A percentile compares a stretch with the other conserved stretches of the same genome.
phyloP scores from a whole-genome alignment of 257 asterid genomes.

The Solanum etuberosum region DNA sequence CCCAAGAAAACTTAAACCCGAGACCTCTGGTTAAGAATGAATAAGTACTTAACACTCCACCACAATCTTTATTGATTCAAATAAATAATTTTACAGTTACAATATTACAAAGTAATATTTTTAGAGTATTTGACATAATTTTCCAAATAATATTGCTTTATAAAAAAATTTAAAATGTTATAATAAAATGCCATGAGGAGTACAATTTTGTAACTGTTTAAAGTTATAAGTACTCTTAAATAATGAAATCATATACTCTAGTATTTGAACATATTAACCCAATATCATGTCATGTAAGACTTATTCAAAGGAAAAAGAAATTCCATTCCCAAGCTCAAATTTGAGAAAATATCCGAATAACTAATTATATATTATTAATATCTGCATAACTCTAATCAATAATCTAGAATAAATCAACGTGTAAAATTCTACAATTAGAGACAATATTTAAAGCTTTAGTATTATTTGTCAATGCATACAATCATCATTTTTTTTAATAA shows the following conservation, averaged over 20 bases:
- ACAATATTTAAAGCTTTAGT: background rate
- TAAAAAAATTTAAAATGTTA: no score
- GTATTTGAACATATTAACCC: no score
- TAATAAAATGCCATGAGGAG: no score
- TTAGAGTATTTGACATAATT: no score
- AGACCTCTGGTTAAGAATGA: accelerated
- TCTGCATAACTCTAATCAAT: background rate
- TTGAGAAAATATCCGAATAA: no score
- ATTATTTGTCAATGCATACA: background rate
- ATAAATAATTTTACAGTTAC: background rate
- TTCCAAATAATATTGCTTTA: no score
- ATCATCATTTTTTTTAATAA: slow-evolving; percentile 5
- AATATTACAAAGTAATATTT: background rate
- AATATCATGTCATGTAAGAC: no score
- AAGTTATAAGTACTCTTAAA: background rate
- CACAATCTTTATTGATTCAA: accelerated
- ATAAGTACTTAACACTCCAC: no score
- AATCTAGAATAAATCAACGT: background rate
- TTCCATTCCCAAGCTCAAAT: background rate
- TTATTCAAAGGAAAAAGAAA: no score
- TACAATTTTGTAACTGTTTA: no score
- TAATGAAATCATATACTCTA: background rate
- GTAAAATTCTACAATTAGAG: background rate
- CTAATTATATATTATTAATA: background rate
- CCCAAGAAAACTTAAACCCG: no score